Evolutionary conservation across 2,329 filamentous ascomycete genomes (phyloP).

Genomic region (Hysterium pulicare): DNA sequence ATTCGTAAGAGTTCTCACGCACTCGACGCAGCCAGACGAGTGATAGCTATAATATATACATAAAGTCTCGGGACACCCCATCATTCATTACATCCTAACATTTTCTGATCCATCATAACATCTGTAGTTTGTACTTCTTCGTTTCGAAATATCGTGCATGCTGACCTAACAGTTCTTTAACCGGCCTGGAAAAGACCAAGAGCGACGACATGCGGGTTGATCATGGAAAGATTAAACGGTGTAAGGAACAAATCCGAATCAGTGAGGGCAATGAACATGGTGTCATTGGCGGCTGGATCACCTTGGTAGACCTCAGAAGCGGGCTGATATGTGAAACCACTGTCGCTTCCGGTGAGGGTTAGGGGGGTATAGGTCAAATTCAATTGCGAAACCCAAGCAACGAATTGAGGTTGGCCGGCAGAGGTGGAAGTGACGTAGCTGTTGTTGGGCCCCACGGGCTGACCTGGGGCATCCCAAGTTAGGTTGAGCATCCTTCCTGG

Average conservation of each 20-base stretch:
- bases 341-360: constrained; percentile 62
- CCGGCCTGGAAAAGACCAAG: constrained; percentile 75
- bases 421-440: constrained; percentile 66
- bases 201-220: constrained; percentile 75
- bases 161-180: too few species aligned
- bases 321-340: constrained; percentile 70
- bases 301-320: constrained; percentile 63
- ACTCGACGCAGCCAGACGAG: too few species aligned
- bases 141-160: too few species aligned
- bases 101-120: too few species aligned
- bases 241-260: constrained; percentile 66
- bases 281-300: constrained; percentile 70
- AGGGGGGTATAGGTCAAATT: constrained; percentile 51
- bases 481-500: constrained; percentile 70
- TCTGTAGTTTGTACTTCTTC: too few species aligned
- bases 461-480: constrained; percentile 68
- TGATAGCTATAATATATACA: too few species aligned
- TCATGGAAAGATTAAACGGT: constrained; percentile 69
- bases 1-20: too few species aligned
- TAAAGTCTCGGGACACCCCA: too few species aligned
- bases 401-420: constrained; percentile 61
- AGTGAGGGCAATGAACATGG: constrained; percentile 75
- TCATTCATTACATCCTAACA: too few species aligned
- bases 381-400: constrained; percentile 74
- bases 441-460: constrained; percentile 73